Base-by-base conservation (phyloP, 768 basidiomycete species). In the Lentinula aciculospora region DNA sequence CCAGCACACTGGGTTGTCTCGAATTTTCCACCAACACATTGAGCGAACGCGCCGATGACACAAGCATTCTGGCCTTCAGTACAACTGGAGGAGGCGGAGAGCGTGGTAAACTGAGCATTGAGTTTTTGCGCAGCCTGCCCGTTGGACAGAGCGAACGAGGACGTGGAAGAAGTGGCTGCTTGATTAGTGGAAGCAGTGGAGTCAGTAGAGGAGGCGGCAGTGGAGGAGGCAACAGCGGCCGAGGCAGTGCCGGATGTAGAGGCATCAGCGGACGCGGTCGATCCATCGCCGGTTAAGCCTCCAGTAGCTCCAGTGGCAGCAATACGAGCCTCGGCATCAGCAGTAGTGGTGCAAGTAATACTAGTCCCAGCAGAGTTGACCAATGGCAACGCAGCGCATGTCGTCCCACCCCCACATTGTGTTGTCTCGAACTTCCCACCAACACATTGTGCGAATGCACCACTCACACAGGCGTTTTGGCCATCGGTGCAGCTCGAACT, bases 21-120 rank as follows among this genome's bases (percentile, higher is more conserved):
- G 53, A 81, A 83, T 57, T 73, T 69, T n/a, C 79, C 79, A n/a
- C 62, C 65, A 27, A 75, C 76, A 58, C 82, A 84, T 62, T 82
- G 80, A 21, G 81, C 82, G 58, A 83, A 82, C 4, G 64, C 67
- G 2, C 68, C 68, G 13, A 66, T 63, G 28, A 82, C 68, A 64
- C 82, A 83, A 19, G 79, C 81, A 17, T 72, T 66, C 32, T 80
- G 72, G 46, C 77, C 77, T 10, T 65, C 70, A 4, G 69, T 74
- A 71, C 85, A 86, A 8, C 76, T 6, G 29, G 83, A 81, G 59
- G 59, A 55, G 2, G 73, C 64, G 25, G 71, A 76, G 27, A 87
- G 74, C 8, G 64, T 67, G 17, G 74, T 70, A 67, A 86, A 86
- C 63, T 83, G 69, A 5, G 72, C 72, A 65, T 83, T 83, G 32